phyloP scores from a whole-genome alignment of 2,329 filamentous ascomycete genomes.

The Acarospora socialis region DNA sequence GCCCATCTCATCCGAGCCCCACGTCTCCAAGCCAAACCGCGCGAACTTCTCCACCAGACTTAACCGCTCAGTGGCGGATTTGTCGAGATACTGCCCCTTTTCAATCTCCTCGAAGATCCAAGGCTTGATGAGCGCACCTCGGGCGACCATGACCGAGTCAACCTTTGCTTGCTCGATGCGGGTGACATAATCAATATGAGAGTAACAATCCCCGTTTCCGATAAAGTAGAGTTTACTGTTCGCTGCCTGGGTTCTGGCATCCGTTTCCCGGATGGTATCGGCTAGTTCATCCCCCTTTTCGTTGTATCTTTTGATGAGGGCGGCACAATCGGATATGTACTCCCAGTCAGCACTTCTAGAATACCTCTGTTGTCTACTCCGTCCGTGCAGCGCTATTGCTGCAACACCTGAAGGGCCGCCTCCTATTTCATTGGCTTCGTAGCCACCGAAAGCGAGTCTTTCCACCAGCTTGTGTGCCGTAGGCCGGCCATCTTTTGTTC shows the following conservation, averaged over 20 bases:
- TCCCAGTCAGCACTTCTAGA: constrained; percentile 84
- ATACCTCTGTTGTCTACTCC: constrained; percentile 88
- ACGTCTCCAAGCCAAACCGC: constrained; percentile 79
- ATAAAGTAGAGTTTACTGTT: constrained; percentile 72
- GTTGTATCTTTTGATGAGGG: constrained; percentile 69
- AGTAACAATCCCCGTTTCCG: constrained; percentile 94
- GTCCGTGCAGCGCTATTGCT: constrained; percentile 88
- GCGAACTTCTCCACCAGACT: constrained; percentile 77
- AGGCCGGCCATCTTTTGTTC: constrained; percentile 64
- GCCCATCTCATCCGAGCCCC: constrained; percentile 91
- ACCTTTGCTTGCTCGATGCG: constrained; percentile 66
- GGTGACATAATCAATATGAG: constrained; percentile 71
- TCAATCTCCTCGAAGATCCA: constrained; percentile 98
- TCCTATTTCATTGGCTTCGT: constrained; percentile 51
- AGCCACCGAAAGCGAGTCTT: constrained; percentile 65
- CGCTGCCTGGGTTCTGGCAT: constrained; percentile 59
- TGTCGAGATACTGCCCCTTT: constrained; percentile 85
- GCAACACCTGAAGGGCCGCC: constrained; percentile 67
- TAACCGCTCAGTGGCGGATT: constrained; percentile 76
- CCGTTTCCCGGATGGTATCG: constrained; percentile 67
- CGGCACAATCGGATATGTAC: constrained; percentile 83
- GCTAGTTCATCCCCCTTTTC: constrained; percentile 47
- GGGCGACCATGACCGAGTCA: constrained; percentile 93
- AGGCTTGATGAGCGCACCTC: constrained; percentile 89
- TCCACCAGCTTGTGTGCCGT: constrained; percentile 71